phyloP scores from a whole-genome alignment of 73 alveolate genomes.

The Urostyla sp. region DNA sequence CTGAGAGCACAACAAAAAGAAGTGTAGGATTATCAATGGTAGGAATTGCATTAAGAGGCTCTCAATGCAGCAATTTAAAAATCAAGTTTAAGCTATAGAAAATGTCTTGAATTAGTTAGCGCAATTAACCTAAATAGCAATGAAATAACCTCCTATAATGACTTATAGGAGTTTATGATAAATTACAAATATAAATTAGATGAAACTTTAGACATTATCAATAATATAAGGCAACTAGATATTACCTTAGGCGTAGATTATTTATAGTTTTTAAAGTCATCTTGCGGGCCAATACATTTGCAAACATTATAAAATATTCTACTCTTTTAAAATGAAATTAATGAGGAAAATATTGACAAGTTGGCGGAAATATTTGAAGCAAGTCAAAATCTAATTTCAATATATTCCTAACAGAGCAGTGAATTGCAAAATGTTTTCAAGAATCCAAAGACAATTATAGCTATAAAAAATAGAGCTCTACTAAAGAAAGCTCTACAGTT shows the following conservation, averaged over 20 bases:
- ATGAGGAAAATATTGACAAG: background rate
- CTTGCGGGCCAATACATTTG: slow-evolving; percentile 14
- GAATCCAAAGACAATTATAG: slow-evolving; percentile 5
- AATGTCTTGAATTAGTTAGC: slow-evolving; percentile 14
- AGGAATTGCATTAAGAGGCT: too few species aligned
- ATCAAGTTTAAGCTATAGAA: slow-evolving; percentile 38
- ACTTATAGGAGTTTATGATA: background rate
- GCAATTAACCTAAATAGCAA: background rate
- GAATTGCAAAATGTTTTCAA: background rate
- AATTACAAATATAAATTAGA: background rate
- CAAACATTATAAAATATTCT: background rate
- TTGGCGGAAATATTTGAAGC: background rate
- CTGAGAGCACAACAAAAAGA: slow-evolving; percentile 3
- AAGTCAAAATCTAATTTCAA: background rate
- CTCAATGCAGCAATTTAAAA: too few species aligned
- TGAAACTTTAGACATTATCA: too few species aligned
- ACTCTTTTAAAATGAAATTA: too few species aligned
- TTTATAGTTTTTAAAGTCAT: too few species aligned
- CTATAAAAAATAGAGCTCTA: background rate
- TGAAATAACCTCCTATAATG: background rate
- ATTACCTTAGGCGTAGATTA: too few species aligned
- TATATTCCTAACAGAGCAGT: too few species aligned
- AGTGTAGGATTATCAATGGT: background rate
- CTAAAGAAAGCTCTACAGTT: background rate
- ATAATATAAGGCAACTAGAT: too few species aligned